Base-by-base conservation (phyloP, 2,329 filamentous ascomycete genomes). In the Didymella exigua region DNA sequence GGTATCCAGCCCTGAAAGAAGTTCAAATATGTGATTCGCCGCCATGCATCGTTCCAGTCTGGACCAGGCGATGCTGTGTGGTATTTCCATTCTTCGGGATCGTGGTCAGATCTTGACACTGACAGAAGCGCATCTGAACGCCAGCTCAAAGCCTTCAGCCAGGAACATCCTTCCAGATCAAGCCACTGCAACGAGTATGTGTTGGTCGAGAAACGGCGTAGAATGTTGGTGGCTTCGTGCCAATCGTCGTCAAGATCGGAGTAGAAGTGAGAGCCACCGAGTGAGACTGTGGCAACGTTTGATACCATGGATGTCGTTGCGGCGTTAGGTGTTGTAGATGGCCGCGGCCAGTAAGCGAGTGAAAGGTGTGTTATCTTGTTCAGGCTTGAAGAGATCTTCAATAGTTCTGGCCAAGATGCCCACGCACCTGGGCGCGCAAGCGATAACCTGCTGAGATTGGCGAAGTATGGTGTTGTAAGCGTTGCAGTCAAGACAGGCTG, bases 301-400 rank as follows among this genome's bases (percentile, higher is more conserved):
- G 73, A 75, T 10, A 78, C 68, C 58, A 82, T 73, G 10, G 77
- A 78, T 6, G 78, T 69, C 8, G 77, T 79, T 2, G 73, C 72
- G 2, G 83, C 74, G 56, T 84, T 82, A 0, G 83, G 82, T 0
- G 82, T 85, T n/a, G 82, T 71, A 0, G 81, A 83, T 2, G 85
- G 85, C 18, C 77, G 73, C 2, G 84, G 84, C 85, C 85, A 88
- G 67, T 85, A 78, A 2, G 85, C 84, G 2, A 88, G 76, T 0
- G 85, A 87, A 2, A 88, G 75, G 60, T 87, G 85, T 0, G 84
- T 86, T 21, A 88, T 68, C 3, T 79, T 84, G n/a, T 81, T 77
- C 0, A 85, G 70, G 23, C 82, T 76, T 0, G 79, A 77, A 0
- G 84, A 77, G 1, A 88, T 67, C 1, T 75, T 71, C 2, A 88